These are phyloP conservation scores for Cyclotella distinguenda DNA, from an alignment of 108 stramenopile species.

Conservation along the genomic window DNA sequence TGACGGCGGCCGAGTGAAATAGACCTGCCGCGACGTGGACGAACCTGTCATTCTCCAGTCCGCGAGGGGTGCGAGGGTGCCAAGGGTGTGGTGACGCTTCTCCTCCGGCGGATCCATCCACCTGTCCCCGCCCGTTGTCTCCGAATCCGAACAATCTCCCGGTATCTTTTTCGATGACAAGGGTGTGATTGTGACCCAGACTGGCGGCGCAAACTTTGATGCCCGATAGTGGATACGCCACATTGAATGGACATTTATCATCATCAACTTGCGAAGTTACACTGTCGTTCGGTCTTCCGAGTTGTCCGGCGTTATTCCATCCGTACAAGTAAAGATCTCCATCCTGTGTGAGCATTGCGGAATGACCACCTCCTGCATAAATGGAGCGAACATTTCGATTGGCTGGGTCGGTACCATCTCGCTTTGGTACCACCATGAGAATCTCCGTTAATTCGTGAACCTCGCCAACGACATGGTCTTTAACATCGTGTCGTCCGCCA, in stretches of 20 bases:
- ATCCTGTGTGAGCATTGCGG: slow-evolving; percentile 58
- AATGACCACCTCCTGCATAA: slow-evolving; percentile 80
- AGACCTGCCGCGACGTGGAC: slow-evolving; percentile 69
- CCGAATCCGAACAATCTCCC: slow-evolving; percentile 64
- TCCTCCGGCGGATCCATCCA: slow-evolving; percentile 4
- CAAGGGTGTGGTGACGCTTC: slow-evolving; percentile 7
- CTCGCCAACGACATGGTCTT: slow-evolving; percentile 42
- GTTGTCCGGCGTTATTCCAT: slow-evolving; percentile 79
- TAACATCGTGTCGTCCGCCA: background rate
- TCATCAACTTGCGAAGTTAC: background rate
- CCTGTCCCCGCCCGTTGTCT: slow-evolving; percentile 72
- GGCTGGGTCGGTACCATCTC: slow-evolving; percentile 4
- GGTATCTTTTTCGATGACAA: slow-evolving; percentile 68
- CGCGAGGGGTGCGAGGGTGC: slow-evolving; percentile 12
- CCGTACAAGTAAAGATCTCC: slow-evolving; percentile 81
- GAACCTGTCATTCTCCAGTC: slow-evolving; percentile 29
- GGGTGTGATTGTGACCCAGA: slow-evolving; percentile 77
- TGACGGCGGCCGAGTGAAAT: slow-evolving; percentile 80
- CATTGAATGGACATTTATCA: slow-evolving; percentile 16
- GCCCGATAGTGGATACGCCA: slow-evolving; percentile 33
- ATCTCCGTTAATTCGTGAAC: slow-evolving; percentile 63
- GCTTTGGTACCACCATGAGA: slow-evolving; percentile 47
- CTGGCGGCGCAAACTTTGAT: slow-evolving; percentile 58
- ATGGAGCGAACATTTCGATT: slow-evolving; percentile 23
- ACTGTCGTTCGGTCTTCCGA: slow-evolving; percentile 28